phyloP scores from a whole-genome alignment of 2,329 filamentous ascomycete genomes.

The Dactylellina drechsleri region DNA sequence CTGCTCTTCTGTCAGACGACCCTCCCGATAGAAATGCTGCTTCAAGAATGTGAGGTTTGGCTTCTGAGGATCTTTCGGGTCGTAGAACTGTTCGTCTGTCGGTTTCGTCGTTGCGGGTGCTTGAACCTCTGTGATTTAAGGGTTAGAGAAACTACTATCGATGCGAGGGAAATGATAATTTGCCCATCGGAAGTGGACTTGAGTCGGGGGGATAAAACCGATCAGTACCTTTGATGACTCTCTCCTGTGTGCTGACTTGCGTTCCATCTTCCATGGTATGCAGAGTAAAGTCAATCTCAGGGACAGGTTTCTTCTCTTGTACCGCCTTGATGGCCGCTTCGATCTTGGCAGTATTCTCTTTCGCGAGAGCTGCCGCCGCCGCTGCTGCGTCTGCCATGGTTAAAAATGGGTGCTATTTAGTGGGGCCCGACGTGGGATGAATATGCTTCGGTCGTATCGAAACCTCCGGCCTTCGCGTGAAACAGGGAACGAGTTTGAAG shows the following conservation, averaged over 20 bases:
- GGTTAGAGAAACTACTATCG: slow-evolving; percentile 45
- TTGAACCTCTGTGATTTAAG: slow-evolving; percentile 79
- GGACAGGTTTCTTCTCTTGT: slow-evolving; percentile 90
- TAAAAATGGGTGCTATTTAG: slow-evolving; percentile 24
- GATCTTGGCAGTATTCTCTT: slow-evolving; percentile 67
- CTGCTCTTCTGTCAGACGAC: slow-evolving; percentile 95
- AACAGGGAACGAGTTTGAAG: slow-evolving; percentile 8
- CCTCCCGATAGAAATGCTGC: slow-evolving; percentile 98
- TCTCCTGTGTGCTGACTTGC: slow-evolving; percentile 92
- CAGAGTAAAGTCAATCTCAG: slow-evolving; percentile 98
- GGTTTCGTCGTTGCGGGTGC: slow-evolving; percentile 93
- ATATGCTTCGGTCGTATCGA: slow-evolving; percentile 4
- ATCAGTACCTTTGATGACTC: slow-evolving; percentile 92
- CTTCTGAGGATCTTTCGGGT: slow-evolving; percentile 83
- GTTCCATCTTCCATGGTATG: slow-evolving; percentile 98
- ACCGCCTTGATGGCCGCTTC: slow-evolving; percentile 93
- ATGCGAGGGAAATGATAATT: not conserved
- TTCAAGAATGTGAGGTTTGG: slow-evolving; percentile 94
- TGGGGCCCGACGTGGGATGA: slow-evolving; percentile 9
- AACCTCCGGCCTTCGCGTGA: slow-evolving; percentile 7
- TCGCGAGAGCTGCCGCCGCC: slow-evolving; percentile 43
- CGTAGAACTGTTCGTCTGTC: slow-evolving; percentile 93
- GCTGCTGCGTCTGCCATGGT: slow-evolving; percentile 58
- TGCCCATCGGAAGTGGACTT: not conserved
- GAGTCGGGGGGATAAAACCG: not conserved